A percentile compares a stretch with the other conserved stretches of the same genome.
Evolutionary conservation across 345 rosid genomes (phyloP).

Genomic region (Garcia nutans): DNA sequence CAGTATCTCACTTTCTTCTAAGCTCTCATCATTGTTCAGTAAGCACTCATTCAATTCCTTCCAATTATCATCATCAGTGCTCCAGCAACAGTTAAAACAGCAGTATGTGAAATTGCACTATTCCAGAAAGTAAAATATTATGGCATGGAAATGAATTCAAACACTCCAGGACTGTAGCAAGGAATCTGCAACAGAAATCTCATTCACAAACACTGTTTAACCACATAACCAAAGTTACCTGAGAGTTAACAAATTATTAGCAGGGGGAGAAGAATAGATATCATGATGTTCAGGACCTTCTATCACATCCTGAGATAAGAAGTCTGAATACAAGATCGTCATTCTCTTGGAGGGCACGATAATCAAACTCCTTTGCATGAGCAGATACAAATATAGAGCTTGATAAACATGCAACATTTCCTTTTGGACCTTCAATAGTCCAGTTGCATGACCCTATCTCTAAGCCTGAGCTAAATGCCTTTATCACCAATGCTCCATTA

Average conservation of each 20-base stretch:
- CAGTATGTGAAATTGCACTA: conserved; percentile 5
- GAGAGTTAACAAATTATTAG: conserved; percentile 31
- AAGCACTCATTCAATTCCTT: conserved; percentile 42
- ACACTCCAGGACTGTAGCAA: not conserved
- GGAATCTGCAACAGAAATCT: not conserved
- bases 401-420: conserved; percentile 52
- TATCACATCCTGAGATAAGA: conserved; percentile 35
- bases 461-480: conserved; percentile 75
- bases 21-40: conserved; percentile 38
- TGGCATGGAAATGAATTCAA: not conserved
- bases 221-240: conserved; percentile 37
- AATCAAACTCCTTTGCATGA: conserved; percentile 62
- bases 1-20: conserved; percentile 67
- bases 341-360: conserved; percentile 44
- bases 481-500: conserved; percentile 63
- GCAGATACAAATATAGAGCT: conserved; percentile 55
- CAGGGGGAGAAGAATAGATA: conserved; percentile 18
- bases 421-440: conserved; percentile 56
- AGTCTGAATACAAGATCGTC: conserved; percentile 65
- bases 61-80: conserved; percentile 30
- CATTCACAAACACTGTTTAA: not conserved
- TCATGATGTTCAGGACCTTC: conserved; percentile 35
- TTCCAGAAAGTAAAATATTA: conserved; percentile 12
- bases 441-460: conserved; percentile 93
- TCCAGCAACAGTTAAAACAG: conserved; percentile 17